Conservation (phyloP, 139 green algal species). For the Desmodesmus armatus region DNA sequence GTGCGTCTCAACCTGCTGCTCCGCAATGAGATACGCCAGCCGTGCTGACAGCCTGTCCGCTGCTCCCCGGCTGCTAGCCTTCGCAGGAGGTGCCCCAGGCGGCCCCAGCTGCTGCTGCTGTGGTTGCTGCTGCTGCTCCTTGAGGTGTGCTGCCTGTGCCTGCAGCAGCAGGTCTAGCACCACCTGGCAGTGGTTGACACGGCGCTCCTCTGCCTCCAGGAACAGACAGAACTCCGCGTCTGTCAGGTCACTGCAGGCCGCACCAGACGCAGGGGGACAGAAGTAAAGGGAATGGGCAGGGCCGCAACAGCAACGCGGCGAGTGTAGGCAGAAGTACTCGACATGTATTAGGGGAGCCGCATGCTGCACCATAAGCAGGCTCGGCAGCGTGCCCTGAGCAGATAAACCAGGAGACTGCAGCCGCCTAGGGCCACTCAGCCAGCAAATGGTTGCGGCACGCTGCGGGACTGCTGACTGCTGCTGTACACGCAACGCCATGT, state of each 20-base stretch:
- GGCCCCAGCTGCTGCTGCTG: not conserved
- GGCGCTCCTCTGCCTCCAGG: slow-evolving; percentile 43
- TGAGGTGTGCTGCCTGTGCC: not conserved
- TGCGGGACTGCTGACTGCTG: too few species aligned
- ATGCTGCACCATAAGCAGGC: too few species aligned
- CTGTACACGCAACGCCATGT: too few species aligned
- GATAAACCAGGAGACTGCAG: too few species aligned
- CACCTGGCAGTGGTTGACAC: slow-evolving; percentile 14
- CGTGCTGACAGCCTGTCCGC: slow-evolving; percentile 51
- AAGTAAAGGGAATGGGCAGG: too few species aligned
- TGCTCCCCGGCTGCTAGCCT: too few species aligned
- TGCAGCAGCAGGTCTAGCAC: slow-evolving; percentile 42
- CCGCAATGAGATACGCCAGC: slow-evolving; percentile 56
- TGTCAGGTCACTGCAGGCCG: slow-evolving; percentile 37
- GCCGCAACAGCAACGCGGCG: too few species aligned
- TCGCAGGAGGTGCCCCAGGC: not conserved
- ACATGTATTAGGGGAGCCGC: too few species aligned
- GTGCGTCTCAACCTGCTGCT: slow-evolving; percentile 52
- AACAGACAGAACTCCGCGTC: slow-evolving; percentile 41
- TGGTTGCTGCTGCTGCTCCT: not conserved
- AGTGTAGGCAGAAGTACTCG: too few species aligned
- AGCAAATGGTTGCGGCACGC: too few species aligned
- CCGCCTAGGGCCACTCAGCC: too few species aligned
- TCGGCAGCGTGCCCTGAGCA: too few species aligned
- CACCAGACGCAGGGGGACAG: not conserved